phyloP scores from a whole-genome alignment of 108 stramenopile genomes.

The Cyclotella sp. region DNA sequence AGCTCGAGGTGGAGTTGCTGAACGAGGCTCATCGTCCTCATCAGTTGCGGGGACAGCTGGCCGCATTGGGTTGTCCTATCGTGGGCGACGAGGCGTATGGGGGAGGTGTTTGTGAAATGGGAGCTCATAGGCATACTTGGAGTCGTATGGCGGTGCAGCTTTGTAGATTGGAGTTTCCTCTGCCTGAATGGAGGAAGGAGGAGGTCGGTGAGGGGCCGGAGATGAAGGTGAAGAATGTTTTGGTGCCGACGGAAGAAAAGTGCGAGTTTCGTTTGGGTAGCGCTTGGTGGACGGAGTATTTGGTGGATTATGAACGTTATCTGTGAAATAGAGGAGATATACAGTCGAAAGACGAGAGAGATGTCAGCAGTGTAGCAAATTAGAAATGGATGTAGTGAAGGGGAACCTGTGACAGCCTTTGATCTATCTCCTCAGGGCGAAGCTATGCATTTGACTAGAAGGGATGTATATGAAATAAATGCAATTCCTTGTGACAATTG shows the following conservation, averaged over 20 bases:
- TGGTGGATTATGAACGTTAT: conserved; percentile 42
- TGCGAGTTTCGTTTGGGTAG: conserved; percentile 30
- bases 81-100: conserved; percentile 55
- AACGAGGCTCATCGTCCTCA: conserved; percentile 46
- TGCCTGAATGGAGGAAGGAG: conserved; percentile 39
- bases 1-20: conserved; percentile 52
- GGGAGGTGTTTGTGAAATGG: conserved; percentile 45
- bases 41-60: conserved; percentile 58
- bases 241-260: conserved; percentile 32
- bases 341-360: too few relatives aligned
- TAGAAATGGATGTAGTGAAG: too few relatives aligned
- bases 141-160: conserved; percentile 48
- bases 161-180: conserved; percentile 44
- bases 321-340: neutral
- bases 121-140: conserved; percentile 49
- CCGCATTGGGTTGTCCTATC: conserved; percentile 57
- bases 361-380: too few relatives aligned
- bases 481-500: too few relatives aligned
- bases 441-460: too few relatives aligned
- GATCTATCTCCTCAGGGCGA: too few relatives aligned
- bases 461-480: too few relatives aligned
- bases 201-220: conserved; percentile 4
- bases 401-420: too few relatives aligned
- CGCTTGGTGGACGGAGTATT: conserved; percentile 53
- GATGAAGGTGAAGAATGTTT: conserved; percentile 23